Percentiles rank a stretch among this genome's conserved stretches.
Conservation (phyloP, 768 basidiomycete species). For the Lactifluus echinatus region DNA sequence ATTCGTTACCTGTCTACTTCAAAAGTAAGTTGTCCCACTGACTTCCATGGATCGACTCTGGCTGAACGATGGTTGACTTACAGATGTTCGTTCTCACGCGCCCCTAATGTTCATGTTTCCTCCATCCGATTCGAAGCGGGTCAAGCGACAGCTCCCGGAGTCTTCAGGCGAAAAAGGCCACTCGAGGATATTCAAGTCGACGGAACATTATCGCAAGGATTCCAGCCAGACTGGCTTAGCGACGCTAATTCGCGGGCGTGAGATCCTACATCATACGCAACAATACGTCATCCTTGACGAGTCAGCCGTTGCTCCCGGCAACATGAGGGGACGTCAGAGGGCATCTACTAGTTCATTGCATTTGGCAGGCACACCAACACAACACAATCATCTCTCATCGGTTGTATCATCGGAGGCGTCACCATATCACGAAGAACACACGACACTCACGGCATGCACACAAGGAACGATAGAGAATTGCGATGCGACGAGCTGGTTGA, state of each 20-base stretch:
- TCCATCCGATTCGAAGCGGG: constrained; percentile 27
- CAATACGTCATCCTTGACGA: constrained; percentile 42
- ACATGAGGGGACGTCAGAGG: constrained; percentile 25
- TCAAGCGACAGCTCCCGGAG: not conserved
- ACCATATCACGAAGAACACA: not conserved
- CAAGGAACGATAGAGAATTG: not conserved
- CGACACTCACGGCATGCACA: not conserved
- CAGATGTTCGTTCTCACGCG: constrained; percentile 60
- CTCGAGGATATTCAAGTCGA: not conserved
- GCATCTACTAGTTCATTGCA: constrained; percentile 1
- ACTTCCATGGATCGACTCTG: not conserved
- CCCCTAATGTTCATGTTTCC: constrained; percentile 54
- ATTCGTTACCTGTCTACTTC: constrained; percentile 51
- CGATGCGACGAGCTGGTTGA: constrained; percentile 14
- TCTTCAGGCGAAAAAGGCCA: not conserved
- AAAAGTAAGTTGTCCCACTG: constrained; percentile 36
- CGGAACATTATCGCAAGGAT: not conserved
- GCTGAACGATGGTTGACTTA: not conserved
- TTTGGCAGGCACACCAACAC: not conserved
- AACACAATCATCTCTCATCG: not conserved
- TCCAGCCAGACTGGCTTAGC: not conserved
- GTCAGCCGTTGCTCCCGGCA: constrained; percentile 30
- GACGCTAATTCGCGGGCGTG: constrained; percentile 2
- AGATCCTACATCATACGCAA: constrained; percentile 24
- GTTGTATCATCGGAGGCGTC: not conserved